A percentile compares a stretch with the other conserved stretches of the same genome.
Conservation (phyloP, 2,329 filamentous ascomycete genomes). For the Diaporthe helianthi region DNA sequence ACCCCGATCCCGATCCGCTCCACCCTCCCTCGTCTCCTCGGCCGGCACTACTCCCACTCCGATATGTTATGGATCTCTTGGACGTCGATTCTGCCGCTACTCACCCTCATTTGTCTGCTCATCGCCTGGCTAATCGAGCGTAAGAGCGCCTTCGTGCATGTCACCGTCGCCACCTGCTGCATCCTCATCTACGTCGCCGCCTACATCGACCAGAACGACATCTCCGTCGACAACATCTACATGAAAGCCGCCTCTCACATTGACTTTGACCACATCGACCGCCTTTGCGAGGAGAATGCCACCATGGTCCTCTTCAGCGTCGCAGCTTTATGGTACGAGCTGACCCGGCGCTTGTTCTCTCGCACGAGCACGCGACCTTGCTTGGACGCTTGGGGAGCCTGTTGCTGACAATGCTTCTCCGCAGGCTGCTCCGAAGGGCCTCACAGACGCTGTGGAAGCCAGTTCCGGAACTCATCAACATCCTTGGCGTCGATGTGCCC, state of each 20-base stretch:
- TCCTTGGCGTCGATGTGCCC: constrained; percentile 93
- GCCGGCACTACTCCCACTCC: constrained; percentile 44
- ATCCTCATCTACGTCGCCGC: constrained; percentile 51
- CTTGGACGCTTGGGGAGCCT: neutral
- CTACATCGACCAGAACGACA: constrained; percentile 49
- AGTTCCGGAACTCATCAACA: constrained; percentile 86
- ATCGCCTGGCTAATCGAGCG: constrained; percentile 53
- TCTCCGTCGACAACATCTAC: constrained; percentile 46
- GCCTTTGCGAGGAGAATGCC: constrained; percentile 55
- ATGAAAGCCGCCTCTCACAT: constrained; percentile 48
- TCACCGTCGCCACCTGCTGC: constrained; percentile 50
- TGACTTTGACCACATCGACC: constrained; percentile 56
- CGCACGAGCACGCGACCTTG: constrained; percentile 8
- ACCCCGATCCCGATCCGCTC: constrained; percentile 34
- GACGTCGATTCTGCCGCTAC: constrained; percentile 52
- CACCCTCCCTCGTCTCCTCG: constrained; percentile 36
- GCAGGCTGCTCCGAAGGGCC: constrained; percentile 82
- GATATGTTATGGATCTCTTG: constrained; percentile 60
- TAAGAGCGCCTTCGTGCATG: constrained; percentile 51
- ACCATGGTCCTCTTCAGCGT: constrained; percentile 63
- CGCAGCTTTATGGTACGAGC: constrained; percentile 59
- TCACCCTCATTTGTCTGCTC: constrained; percentile 52
- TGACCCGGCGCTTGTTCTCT: constrained; percentile 16
- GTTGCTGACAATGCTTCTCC: constrained; percentile 31
- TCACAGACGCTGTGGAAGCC: constrained; percentile 90